Percentiles rank a stretch among this genome's conserved stretches.
Evolutionary conservation across 192 early-diverging fungal species (phyloP).

Genomic region (Backusella sp.): DNA sequence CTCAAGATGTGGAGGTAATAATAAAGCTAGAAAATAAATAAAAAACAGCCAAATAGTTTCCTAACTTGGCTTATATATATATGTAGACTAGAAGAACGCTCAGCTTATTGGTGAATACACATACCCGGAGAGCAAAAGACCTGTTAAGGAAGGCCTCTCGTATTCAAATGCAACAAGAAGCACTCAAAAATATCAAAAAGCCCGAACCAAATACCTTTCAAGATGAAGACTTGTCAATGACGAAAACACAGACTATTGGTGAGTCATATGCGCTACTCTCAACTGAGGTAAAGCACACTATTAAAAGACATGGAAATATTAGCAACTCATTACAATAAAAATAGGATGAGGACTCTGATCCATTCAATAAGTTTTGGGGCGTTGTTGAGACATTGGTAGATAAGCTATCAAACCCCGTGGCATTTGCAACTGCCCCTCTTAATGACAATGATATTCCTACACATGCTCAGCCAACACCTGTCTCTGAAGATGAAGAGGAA

Average conservation of each 20-base stretch:
- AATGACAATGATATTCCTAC: slow-evolving; percentile 39
- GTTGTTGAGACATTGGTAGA: slow-evolving; percentile 70
- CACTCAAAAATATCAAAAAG: neutral
- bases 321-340: slow-evolving; percentile 5
- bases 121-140: slow-evolving; percentile 66
- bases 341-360: slow-evolving; percentile 62
- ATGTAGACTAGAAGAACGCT: slow-evolving; percentile 61
- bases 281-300: slow-evolving; percentile 7
- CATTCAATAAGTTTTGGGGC: slow-evolving; percentile 83
- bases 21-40: neutral
- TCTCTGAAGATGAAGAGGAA: slow-evolving; percentile 14
- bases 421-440: slow-evolving; percentile 58
- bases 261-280: slow-evolving; percentile 35
- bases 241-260: slow-evolving; percentile 16
- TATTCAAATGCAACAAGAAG: neutral
- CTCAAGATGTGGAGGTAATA: slow-evolving; percentile 59
- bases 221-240: neutral
- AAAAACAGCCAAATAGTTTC: neutral
- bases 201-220: neutral
- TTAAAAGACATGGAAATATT: neutral
- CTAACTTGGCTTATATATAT: neutral
- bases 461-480: neutral
- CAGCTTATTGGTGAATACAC: slow-evolving; percentile 63
- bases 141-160: slow-evolving; percentile 43
- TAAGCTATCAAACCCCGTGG: slow-evolving; percentile 68